Evolutionary conservation across 2,329 filamentous ascomycete genomes (phyloP), one percentile per base, ranked within the genome.

Genomic region (Aspergillus sp.): DNA sequence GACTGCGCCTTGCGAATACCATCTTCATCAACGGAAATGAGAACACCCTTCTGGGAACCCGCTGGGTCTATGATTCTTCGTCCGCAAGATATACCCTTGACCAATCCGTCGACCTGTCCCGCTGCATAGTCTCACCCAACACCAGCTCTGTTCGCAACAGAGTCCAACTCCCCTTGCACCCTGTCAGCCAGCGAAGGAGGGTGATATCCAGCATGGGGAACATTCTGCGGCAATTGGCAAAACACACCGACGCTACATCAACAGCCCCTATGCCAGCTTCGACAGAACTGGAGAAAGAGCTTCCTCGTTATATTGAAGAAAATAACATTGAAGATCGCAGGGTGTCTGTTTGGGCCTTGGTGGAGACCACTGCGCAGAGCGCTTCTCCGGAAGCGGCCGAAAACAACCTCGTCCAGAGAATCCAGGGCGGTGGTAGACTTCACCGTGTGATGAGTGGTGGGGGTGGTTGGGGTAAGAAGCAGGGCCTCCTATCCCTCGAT

Each of bases 401-500:
- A 19, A 58, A 64, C 41, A 51, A 61, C 47, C 46, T 74, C 29
- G 51, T 55, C 31, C 41, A 61, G 11, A 62, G 65, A 11, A 59
- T 75, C 29, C 57, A 54, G 4, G 58, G 57, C 16, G 71, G 73
- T 13, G 69, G 69, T 36, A 71, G 68, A 53, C 62, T 76, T 38
- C 71, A 75, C 54, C 71, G 69, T 44, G 71, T 76, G 21, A 67
- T 75, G 63, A 75, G 73, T 31, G 73, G 73, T 14, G 73, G 73
- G 32, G 73, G 73, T 38, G 73, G 73, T 54, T 76, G 73, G 73
- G 73, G 73, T n/a, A 75, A 76, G 58, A 76, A 75, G 55, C 71
- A 73, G 49, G 73, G 73, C 2, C 65, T 76, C 9, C 63, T 76
- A 17, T 75, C 73, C 1, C 53, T 76, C 4, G 73, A 76, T 52